These are phyloP conservation scores for Fusarium sp. DNA, from an alignment of 2,329 filamentous ascomycete genomes.

Conservation along the genomic window DNA sequence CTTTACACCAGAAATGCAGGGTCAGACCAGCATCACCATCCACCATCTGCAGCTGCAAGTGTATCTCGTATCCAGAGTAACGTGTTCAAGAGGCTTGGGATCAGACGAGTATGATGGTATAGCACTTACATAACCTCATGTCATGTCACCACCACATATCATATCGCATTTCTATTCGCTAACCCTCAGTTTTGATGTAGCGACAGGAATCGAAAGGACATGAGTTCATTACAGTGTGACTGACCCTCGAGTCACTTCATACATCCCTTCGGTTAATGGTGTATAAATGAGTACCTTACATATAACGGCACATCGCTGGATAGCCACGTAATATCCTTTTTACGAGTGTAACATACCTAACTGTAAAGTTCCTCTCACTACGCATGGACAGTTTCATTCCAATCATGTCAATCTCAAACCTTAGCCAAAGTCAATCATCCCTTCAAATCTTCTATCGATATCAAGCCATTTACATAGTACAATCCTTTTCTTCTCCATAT, in stretches of 20 bases:
- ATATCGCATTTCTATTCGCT: neutral
- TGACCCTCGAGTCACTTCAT: neutral
- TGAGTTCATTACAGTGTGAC: neutral
- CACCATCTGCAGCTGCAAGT: neutral
- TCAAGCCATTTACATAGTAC: too few species aligned
- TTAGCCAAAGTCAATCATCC: neutral
- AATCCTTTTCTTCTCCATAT: neutral
- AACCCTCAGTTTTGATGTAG: neutral
- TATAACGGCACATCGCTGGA: too few species aligned
- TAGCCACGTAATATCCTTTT: neutral
- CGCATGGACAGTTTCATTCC: neutral
- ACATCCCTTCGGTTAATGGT: neutral
- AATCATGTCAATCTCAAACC: neutral
- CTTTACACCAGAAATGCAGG: neutral
- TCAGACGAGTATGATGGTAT: conserved; percentile 3
- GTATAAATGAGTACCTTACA: neutral
- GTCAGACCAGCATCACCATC: conserved; percentile 9
- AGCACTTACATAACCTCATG: conserved; percentile 4
- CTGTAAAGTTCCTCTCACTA: neutral
- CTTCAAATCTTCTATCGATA: neutral
- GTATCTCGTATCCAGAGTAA: conserved; percentile 25
- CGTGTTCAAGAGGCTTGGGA: neutral
- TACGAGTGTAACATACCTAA: neutral
- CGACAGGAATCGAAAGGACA: neutral
- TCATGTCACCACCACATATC: neutral